These are phyloP conservation scores for Vitis hybrid DNA, from an alignment of 177 flowering plant species.

Conservation along the genomic window DNA sequence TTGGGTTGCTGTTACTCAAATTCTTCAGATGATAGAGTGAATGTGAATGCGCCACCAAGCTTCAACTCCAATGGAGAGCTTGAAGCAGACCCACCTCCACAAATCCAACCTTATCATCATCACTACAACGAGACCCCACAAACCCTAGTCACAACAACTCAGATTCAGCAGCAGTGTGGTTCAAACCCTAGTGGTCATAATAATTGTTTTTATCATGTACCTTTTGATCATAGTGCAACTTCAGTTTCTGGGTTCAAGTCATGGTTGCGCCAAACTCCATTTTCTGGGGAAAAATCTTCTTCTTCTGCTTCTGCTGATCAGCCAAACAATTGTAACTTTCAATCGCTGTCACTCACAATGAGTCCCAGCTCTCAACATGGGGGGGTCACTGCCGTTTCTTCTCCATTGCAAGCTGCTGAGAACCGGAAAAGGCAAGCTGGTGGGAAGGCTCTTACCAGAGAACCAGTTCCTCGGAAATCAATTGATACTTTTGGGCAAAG, in stretches of 20 bases:
- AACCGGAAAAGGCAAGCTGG: constrained; percentile 34
- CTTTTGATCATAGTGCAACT: constrained; percentile 30
- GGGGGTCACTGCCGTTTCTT: constrained; percentile 1
- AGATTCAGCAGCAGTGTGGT: not conserved
- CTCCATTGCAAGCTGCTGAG: constrained; percentile 18
- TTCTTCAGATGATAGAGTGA: constrained; percentile 37
- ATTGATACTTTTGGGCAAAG: constrained; percentile 93
- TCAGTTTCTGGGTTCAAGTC: constrained; percentile 63
- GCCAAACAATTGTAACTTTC: constrained; percentile 15
- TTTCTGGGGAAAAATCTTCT: constrained; percentile 23
- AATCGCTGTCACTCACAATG: constrained; percentile 48
- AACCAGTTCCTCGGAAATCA: constrained; percentile 69
- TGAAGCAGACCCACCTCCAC: constrained; percentile 18
- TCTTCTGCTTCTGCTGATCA: constrained; percentile 2
- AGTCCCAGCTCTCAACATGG: constrained; percentile 25
- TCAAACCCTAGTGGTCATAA: constrained; percentile 10
- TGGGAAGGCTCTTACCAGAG: constrained; percentile 35
- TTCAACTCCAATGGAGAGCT: constrained; percentile 14
- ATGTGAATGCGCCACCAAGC: constrained; percentile 44
- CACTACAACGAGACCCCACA: constrained; percentile 8
- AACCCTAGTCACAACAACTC: constrained; percentile 12
- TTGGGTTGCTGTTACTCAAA: constrained; percentile 59
- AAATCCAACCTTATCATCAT: constrained; percentile 24
- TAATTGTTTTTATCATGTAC: constrained; percentile 16
- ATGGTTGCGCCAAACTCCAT: constrained; percentile 60